Percentiles rank a stretch among this genome's conserved stretches.
These are phyloP conservation scores for Botrytis porri DNA, from an alignment of 2,329 filamentous ascomycete genomes.

Conservation along the genomic window DNA sequence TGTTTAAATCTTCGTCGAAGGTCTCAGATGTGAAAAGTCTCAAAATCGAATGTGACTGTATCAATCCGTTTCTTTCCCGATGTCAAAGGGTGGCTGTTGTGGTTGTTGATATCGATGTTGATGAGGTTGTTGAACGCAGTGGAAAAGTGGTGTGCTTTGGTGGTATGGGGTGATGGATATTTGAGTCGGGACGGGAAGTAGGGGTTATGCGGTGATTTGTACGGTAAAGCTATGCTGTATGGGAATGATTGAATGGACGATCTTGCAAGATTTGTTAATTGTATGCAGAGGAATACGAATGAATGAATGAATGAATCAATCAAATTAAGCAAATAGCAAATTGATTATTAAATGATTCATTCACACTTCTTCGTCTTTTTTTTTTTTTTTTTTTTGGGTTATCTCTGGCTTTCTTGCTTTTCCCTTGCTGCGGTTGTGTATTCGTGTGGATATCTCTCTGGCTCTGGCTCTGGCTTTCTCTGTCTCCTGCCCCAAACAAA, in stretches of 20 bases:
- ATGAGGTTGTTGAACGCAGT: not conserved
- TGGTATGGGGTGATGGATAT: not conserved
- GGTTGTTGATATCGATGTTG: constrained; percentile 4
- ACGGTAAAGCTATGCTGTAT: not conserved
- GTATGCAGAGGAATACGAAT: constrained; percentile 11
- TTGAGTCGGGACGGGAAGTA: not conserved
- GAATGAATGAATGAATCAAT: not conserved
- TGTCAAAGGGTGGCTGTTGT: constrained; percentile 15
- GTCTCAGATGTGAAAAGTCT: constrained; percentile 34
- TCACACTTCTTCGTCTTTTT: not conserved
- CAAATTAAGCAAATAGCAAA: constrained; percentile 5
- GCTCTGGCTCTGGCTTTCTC: not conserved
- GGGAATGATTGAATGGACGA: not conserved
- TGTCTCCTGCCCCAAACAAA: not conserved
- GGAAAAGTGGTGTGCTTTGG: constrained; percentile 6
- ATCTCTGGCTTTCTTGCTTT: not conserved
- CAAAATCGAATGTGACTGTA: constrained; percentile 24
- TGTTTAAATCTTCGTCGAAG: constrained; percentile 12
- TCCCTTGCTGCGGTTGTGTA: not conserved
- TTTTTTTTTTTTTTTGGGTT: not conserved
- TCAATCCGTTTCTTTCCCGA: constrained; percentile 34
- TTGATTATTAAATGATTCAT: not conserved
- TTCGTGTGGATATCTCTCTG: not conserved
- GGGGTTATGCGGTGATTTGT: not conserved
- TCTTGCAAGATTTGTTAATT: constrained; percentile 6